Evolutionary conservation across 805 yeast genomes (phyloP), one percentile per base, ranked within the genome.

Genomic region (Cyberlindnera suaveolens): DNA sequence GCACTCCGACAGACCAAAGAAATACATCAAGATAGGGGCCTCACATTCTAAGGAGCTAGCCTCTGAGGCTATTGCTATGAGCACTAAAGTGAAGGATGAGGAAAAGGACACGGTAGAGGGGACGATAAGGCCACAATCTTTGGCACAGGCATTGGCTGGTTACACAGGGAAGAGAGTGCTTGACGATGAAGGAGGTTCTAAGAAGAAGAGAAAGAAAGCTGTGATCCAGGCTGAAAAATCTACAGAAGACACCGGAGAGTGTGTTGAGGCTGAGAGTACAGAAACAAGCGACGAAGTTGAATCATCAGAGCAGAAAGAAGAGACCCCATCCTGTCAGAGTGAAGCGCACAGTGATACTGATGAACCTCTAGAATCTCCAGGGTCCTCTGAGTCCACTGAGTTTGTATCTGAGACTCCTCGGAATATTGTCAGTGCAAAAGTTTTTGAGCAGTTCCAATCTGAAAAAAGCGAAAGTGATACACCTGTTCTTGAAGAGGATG

Each of bases 1-100:
- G 17, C 67, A 67, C 13, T 56, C 70, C 16, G 55, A 66, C 38
- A 70, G 61, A 54, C 82, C 79, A 1, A 61, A 74, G 4, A 64
- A 68, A 48, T 83, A 80, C 61, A 70, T 74, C 43, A 56, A 41
- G 36, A 55, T 58, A 18, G 57, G 60, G 33, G 40, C 45, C 31
- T 14, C 44, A 34, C 34, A 38, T 36, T 38, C 47, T 20, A 41
- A 37, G 35, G 43, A 38, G 33, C 35, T 16, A 29, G 38, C 18
- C 16, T 30, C 30, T 15, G 31, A 15, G 31, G 29, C 38, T 15
- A 11, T 13, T n/a, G 17, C 30, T 20, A 13, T 5, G 31, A 15
- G 9, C 17, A 36, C 16, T 11, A n/a, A 29, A 8, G 19, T 8
- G n/a, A 34, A 17, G 37, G 37, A 27, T 9, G 16, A 15, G 20